A percentile compares a stretch with the other conserved stretches of the same genome.
Evolutionary conservation across 352 stramenopile genomes (phyloP).

Genomic region (Plasmopara viticola): DNA sequence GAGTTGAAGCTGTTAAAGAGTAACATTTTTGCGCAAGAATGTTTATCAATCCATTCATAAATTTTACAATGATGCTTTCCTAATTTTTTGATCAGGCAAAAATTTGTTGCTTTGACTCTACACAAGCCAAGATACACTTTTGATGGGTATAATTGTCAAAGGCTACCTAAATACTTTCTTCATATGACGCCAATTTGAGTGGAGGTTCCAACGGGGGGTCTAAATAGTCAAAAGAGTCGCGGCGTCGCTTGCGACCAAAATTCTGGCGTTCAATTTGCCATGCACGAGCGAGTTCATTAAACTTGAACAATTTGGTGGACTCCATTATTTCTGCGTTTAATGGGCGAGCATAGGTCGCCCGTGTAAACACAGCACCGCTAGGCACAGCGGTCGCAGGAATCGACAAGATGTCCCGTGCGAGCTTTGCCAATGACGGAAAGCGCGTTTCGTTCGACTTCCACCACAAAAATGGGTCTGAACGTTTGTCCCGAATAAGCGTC

Average conservation of each 20-base stretch:
- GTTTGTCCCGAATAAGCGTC: conserved; percentile 73
- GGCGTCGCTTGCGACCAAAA: conserved; percentile 66
- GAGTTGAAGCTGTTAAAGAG: not conserved
- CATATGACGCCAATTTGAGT: conserved; percentile 63
- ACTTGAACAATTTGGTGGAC: conserved; percentile 74
- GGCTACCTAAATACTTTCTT: conserved; percentile 82
- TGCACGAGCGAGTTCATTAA: conserved; percentile 57
- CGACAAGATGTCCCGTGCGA: conserved; percentile 67
- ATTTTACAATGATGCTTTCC: not conserved
- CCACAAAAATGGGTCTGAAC: conserved; percentile 73
- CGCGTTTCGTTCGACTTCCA: conserved; percentile 81
- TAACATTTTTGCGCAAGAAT: not conserved
- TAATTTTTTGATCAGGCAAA: not conserved
- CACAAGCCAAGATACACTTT: too few species aligned
- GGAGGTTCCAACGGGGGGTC: conserved; percentile 50
- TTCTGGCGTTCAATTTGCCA: conserved; percentile 78
- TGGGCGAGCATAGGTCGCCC: conserved; percentile 49
- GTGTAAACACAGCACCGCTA: conserved; percentile 66
- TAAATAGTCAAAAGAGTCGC: conserved; percentile 73
- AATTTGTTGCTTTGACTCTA: too few species aligned
- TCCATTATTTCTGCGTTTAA: conserved; percentile 52
- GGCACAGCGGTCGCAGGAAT: conserved; percentile 64
- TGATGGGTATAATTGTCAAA: too few species aligned
- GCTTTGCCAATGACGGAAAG: conserved; percentile 62
- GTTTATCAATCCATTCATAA: not conserved